These are phyloP conservation scores for Ganoderma resinaceum DNA, from an alignment of 1,284 basidiomycete genomes.

Conservation along the genomic window DNA sequence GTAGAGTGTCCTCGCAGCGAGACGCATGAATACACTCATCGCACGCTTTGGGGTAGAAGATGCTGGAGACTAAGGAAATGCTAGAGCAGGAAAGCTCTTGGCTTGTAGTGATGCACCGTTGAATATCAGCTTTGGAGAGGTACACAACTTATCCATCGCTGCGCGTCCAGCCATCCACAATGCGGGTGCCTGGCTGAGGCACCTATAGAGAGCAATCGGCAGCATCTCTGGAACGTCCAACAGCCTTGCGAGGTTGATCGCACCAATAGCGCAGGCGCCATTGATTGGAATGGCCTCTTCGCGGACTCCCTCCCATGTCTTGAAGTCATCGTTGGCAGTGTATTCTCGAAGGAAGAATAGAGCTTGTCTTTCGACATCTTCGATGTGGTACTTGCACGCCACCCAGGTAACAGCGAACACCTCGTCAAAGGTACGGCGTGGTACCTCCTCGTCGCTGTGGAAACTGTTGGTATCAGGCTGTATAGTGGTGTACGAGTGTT, in stretches of 20 bases:
- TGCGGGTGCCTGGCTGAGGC: neutral
- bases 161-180: slow-evolving; percentile 2
- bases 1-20: neutral
- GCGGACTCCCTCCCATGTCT: neutral
- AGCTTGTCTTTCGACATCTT: neutral
- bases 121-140: slow-evolving; percentile 12
- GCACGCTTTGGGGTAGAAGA: neutral
- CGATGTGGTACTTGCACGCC: slow-evolving; percentile 19
- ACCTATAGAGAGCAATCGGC: slow-evolving; percentile 6
- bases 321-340: neutral
- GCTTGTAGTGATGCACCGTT: neutral
- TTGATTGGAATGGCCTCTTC: neutral
- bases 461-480: neutral
- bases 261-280: neutral
- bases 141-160: slow-evolving; percentile 11
- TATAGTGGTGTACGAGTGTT: neutral
- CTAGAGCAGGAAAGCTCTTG: neutral
- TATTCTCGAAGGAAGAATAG: neutral
- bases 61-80: no score
- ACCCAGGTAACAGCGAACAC: slow-evolving; percentile 11
- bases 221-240: slow-evolving; percentile 9
- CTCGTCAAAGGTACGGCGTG: neutral
- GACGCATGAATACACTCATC: no score
- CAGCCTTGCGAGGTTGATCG: slow-evolving; percentile 19
- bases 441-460: neutral